Percentiles rank a stretch among this genome's conserved stretches.
These are phyloP conservation scores for Sporisorium sorghi DNA, from an alignment of 1,284 basidiomycete genomes.

Conservation along the genomic window DNA sequence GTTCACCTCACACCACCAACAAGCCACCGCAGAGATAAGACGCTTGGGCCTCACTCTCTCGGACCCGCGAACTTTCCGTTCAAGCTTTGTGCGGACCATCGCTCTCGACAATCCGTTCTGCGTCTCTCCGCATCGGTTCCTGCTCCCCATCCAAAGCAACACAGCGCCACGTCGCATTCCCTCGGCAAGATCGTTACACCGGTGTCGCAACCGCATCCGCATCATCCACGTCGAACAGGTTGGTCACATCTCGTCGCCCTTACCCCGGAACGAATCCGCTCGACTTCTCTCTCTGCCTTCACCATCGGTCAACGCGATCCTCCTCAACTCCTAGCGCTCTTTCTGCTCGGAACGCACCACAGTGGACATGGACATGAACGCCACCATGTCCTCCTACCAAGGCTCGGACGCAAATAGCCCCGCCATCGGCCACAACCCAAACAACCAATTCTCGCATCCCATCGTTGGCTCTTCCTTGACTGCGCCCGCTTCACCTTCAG, in stretches of 20 bases:
- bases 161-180: neutral
- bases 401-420: conserved; percentile 53
- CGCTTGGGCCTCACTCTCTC: conserved; percentile 3
- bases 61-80: neutral
- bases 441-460: conserved; percentile 25
- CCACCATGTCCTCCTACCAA: conserved; percentile 53
- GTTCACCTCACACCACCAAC: neutral
- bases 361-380: conserved; percentile 53
- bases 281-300: neutral
- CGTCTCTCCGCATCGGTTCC: neutral
- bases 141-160: neutral
- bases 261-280: no score
- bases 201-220: neutral
- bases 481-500: conserved; percentile 45
- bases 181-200: neutral
- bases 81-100: neutral
- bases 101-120: neutral
- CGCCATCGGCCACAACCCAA: conserved; percentile 27
- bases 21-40: neutral
- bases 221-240: neutral
- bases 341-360: conserved; percentile 19
- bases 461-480: conserved; percentile 39
- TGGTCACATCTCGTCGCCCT: neutral
- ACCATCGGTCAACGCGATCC: neutral
- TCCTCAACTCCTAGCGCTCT: neutral